Conservation (phyloP, 164 flowering plant species). For the Kingdonia uniflora region DNA sequence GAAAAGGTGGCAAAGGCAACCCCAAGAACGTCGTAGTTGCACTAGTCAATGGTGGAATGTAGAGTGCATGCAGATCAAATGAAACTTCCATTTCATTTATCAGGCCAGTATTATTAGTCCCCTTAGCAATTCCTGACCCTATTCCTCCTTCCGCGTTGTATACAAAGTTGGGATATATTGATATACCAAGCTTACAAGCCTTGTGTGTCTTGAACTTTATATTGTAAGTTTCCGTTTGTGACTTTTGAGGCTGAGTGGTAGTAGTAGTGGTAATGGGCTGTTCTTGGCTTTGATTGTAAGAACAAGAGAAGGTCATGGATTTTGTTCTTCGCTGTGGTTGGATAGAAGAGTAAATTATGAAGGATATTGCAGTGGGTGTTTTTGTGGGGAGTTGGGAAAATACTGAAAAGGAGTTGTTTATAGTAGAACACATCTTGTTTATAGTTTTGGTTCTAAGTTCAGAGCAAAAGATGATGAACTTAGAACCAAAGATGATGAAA, state of each 20-base stretch:
- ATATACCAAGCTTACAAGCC: constrained; percentile 70
- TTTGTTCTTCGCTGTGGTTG: constrained; percentile 15
- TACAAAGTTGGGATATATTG: constrained; percentile 70
- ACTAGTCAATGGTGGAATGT: constrained; percentile 63
- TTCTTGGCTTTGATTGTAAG: constrained; percentile 17
- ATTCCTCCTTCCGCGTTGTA: constrained; percentile 68
- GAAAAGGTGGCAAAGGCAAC: constrained; percentile 83
- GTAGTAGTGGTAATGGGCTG: constrained; percentile 14
- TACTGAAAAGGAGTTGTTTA: constrained; percentile 16
- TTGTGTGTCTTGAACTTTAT: constrained; percentile 56
- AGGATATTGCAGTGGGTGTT: constrained; percentile 7
- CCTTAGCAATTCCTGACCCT: constrained; percentile 47
- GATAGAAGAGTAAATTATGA: constrained; percentile 4
- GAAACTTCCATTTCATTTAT: constrained; percentile 26
- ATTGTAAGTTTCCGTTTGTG: constrained; percentile 16
- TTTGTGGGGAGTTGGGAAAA: constrained; percentile 18
- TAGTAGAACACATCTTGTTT: too few relatives aligned
- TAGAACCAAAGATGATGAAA: too few relatives aligned
- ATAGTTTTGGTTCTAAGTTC: too few relatives aligned
- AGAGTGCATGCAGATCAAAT: constrained; percentile 47
- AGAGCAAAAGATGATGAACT: too few relatives aligned
- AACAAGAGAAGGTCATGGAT: constrained; percentile 8
- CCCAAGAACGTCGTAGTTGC: constrained; percentile 74
- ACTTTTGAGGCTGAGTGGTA: constrained; percentile 11
- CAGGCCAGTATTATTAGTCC: neutral